These are phyloP conservation scores for Fistulifera pelliculosa DNA, from an alignment of 108 stramenopile species.

Conservation along the genomic window DNA sequence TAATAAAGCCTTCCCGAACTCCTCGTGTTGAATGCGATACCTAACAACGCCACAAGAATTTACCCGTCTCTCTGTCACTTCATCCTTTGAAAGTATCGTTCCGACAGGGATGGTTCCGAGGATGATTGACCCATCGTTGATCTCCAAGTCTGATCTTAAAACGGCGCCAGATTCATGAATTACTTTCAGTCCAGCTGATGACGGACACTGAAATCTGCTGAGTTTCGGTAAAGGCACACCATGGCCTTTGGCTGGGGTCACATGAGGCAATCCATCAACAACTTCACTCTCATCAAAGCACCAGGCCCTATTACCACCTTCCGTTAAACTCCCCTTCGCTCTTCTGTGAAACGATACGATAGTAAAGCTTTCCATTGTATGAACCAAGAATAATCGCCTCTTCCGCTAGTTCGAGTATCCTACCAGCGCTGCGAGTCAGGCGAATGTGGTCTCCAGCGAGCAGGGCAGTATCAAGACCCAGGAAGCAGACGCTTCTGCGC, in stretches of 20 bases:
- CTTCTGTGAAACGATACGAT: constrained; percentile 78
- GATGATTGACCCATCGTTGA: constrained; percentile 63
- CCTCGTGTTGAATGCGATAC: constrained; percentile 55
- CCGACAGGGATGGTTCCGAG: constrained; percentile 59
- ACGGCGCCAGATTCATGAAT: constrained; percentile 73
- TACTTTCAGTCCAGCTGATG: constrained; percentile 55
- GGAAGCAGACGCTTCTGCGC: constrained; percentile 73
- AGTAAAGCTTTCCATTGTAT: constrained; percentile 74
- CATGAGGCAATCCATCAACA: constrained; percentile 66
- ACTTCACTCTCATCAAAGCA: constrained; percentile 82
- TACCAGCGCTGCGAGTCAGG: constrained; percentile 69
- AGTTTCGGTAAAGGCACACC: constrained; percentile 46
- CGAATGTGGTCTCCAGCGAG: constrained; percentile 82
- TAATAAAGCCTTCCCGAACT: constrained; percentile 75
- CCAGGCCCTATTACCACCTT: constrained; percentile 80
- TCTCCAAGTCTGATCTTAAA: constrained; percentile 73
- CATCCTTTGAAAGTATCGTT: constrained; percentile 41
- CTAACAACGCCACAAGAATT: constrained; percentile 86
- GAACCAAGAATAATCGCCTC: constrained; percentile 85
- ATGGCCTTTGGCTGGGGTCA: constrained; percentile 36
- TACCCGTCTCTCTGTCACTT: constrained; percentile 72
- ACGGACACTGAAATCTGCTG: constrained; percentile 45
- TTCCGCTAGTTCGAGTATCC: constrained; percentile 82
- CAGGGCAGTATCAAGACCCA: constrained; percentile 61
- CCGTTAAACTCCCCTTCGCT: constrained; percentile 79